Evolutionary conservation across 208 protist genomes (phyloP).

Genomic region (Leishmania guyanensis): DNA sequence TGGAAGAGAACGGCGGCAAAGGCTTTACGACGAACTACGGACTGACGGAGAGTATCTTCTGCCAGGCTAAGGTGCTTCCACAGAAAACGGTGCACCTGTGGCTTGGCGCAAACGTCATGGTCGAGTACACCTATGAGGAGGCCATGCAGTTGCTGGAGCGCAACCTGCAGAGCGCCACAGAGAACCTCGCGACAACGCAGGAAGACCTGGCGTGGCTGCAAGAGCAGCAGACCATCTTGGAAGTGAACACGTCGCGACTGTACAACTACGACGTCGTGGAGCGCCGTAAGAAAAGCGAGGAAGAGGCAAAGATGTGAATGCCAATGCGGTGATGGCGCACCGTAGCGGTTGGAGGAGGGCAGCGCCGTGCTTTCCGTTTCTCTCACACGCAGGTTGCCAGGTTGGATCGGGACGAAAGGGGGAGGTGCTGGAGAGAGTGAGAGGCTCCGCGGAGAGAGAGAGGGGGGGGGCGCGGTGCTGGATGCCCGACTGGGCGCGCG

Average conservation of each 20-base stretch:
- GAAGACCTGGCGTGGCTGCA: constrained; percentile 96
- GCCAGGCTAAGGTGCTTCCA: constrained; percentile 74
- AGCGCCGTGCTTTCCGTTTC: background rate
- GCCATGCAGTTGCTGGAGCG: constrained; percentile 89
- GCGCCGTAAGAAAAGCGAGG: constrained; percentile 56
- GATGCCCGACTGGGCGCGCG: background rate
- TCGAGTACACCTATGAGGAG: constrained; percentile 97
- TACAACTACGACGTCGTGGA: constrained; percentile 95
- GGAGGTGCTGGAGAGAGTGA: background rate
- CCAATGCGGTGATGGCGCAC: background rate
- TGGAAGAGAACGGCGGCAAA: constrained; percentile 28
- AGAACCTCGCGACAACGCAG: constrained; percentile 85
- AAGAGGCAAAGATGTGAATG: constrained; percentile 28
- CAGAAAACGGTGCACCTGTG: constrained; percentile 92
- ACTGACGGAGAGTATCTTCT: constrained; percentile 90
- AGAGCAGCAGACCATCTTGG: constrained; percentile 95
- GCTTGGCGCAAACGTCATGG: constrained; percentile 97
- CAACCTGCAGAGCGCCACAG: constrained; percentile 83
- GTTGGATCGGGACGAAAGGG: background rate
- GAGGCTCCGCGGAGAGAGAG: background rate
- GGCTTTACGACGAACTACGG: constrained; percentile 86
- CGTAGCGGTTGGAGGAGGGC: background rate
- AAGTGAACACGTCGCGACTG: constrained; percentile 95
- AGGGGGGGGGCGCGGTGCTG: background rate
- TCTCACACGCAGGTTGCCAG: background rate